These are phyloP conservation scores for Epicoccum sorghinum DNA, from an alignment of 2,329 filamentous ascomycete species.

Conservation along the genomic window DNA sequence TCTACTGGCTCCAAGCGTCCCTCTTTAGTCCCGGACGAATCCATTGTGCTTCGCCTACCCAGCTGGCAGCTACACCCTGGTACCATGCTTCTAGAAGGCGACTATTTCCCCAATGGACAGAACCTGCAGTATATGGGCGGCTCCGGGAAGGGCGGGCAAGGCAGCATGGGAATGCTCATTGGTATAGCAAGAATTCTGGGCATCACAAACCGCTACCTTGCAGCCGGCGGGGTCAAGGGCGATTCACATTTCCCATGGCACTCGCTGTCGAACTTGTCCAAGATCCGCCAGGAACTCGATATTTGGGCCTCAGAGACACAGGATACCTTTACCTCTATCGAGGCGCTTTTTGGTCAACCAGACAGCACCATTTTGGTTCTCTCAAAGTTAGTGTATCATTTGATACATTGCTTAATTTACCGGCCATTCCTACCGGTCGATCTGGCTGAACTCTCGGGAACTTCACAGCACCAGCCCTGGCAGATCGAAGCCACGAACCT, in stretches of 20 bases:
- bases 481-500: slow-evolving; percentile 90
- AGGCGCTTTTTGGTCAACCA: slow-evolving; percentile 75
- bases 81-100: slow-evolving; percentile 71
- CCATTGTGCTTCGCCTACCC: slow-evolving; percentile 75
- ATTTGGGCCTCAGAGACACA: slow-evolving; percentile 84
- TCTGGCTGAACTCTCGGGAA: slow-evolving; percentile 77
- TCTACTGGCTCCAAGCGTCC: slow-evolving; percentile 82
- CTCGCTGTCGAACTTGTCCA: slow-evolving; percentile 80
- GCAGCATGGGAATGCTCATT: slow-evolving; percentile 80
- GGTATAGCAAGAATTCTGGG: slow-evolving; percentile 84
- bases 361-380: slow-evolving; percentile 81
- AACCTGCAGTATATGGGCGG: slow-evolving; percentile 76
- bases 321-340: slow-evolving; percentile 77
- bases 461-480: slow-evolving; percentile 87
- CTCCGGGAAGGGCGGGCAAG: slow-evolving; percentile 72
- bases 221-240: slow-evolving; percentile 83
- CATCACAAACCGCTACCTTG: slow-evolving; percentile 81
- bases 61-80: slow-evolving; percentile 71
- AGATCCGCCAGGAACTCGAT: slow-evolving; percentile 83
- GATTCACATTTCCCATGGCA: slow-evolving; percentile 94
- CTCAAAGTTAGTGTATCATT: slow-evolving; percentile 85
- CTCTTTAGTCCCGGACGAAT: slow-evolving; percentile 78
- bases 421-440: slow-evolving; percentile 86
- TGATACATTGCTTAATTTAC: slow-evolving; percentile 86
- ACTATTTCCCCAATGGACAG: slow-evolving; percentile 80